Conservation (phyloP, 2,329 filamentous ascomycete species). For the Aureobasidium sp. region DNA sequence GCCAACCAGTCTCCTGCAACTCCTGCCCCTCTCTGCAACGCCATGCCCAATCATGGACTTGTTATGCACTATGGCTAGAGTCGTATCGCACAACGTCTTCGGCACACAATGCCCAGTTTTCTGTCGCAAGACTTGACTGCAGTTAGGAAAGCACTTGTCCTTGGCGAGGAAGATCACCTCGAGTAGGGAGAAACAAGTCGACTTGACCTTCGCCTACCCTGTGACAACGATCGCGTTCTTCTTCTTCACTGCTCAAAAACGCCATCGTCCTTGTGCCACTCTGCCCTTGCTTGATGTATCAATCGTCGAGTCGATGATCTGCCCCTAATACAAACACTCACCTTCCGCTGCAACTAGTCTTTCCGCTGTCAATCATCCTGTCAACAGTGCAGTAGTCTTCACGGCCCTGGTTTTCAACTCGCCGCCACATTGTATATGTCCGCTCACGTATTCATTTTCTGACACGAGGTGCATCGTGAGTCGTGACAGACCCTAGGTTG, state of each 20-base stretch:
- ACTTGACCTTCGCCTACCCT: neutral
- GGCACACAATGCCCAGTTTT: neutral
- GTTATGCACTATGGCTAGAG: neutral
- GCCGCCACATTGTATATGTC: neutral
- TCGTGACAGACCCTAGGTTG: too few relatives aligned
- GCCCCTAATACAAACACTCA: neutral
- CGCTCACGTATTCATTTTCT: too few relatives aligned
- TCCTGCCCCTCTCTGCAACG: neutral
- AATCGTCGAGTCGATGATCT: neutral
- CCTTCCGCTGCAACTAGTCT: neutral
- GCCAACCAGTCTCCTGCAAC: neutral
- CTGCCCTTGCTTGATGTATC: conserved; percentile 1
- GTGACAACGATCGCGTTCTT: neutral
- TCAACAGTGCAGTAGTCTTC: neutral
- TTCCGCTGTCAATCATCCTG: neutral
- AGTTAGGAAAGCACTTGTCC: neutral
- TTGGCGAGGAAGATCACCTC: neutral
- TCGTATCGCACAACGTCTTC: neutral
- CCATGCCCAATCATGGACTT: neutral
- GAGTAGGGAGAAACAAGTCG: neutral
- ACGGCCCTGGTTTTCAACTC: neutral
- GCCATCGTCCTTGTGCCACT: neutral
- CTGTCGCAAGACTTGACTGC: neutral
- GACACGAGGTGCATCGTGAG: neutral
- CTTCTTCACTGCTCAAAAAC: neutral